These are phyloP conservation scores for Talaromyces trachyspermus DNA, from an alignment of 495 filamentous ascomycete species.

Conservation along the genomic window DNA sequence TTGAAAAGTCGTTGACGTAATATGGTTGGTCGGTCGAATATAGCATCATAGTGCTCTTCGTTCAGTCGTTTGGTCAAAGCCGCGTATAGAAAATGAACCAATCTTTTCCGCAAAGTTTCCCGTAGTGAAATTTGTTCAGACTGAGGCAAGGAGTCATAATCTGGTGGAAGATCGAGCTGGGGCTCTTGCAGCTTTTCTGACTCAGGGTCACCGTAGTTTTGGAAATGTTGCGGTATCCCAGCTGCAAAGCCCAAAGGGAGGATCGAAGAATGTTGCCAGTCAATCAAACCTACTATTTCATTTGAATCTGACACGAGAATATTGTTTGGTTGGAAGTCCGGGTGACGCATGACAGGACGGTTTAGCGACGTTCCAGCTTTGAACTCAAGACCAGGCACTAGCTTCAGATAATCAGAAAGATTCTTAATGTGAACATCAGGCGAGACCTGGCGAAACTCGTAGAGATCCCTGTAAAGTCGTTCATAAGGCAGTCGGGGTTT, in stretches of 20 bases:
- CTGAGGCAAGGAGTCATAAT: constrained; percentile 11
- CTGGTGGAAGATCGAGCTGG: constrained; percentile 11
- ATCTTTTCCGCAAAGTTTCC: constrained; percentile 11
- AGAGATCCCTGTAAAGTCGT: constrained; percentile 16
- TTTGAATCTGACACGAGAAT: constrained; percentile 21
- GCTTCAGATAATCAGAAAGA: constrained; percentile 14
- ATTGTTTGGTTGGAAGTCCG: constrained; percentile 28
- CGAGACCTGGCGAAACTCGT: constrained; percentile 11
- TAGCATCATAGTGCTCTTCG: constrained; percentile 19
- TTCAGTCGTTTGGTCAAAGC: constrained; percentile 17
- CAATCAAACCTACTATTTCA: constrained; percentile 23
- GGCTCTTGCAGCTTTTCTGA: constrained; percentile 15
- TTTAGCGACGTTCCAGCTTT: constrained; percentile 9
- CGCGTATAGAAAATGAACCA: constrained; percentile 21
- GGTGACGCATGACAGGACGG: constrained; percentile 23
- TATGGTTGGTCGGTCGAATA: constrained; percentile 16
- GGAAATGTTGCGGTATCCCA: constrained; percentile 24
- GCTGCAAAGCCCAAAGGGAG: constrained; percentile 22
- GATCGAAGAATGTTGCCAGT: constrained; percentile 25
- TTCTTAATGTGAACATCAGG: constrained; percentile 15
- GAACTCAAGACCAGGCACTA: constrained; percentile 14
- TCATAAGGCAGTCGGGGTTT: constrained; percentile 16
- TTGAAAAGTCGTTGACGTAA: constrained; percentile 19
- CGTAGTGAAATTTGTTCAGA: constrained; percentile 12
- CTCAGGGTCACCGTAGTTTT: constrained; percentile 21